A percentile compares a stretch with the other conserved stretches of the same genome.
phyloP scores from a whole-genome alignment of 73 alveolate species.

The Paramecium biaurelia region DNA sequence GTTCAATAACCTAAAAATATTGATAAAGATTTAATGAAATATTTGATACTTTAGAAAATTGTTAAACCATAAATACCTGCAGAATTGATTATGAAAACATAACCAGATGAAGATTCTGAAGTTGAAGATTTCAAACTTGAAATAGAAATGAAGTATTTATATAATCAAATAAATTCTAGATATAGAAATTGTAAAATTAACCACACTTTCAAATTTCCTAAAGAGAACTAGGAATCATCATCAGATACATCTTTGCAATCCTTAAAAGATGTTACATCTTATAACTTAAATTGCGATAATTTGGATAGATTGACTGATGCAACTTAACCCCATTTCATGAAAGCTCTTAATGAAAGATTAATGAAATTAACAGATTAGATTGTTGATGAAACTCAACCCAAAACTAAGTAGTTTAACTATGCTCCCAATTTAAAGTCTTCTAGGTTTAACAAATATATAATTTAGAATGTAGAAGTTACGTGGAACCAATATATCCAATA shows the following conservation, averaged over 20 bases:
- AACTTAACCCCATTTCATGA: conserved; percentile 31
- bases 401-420: not conserved
- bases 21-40: conserved; percentile 45
- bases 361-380: not conserved
- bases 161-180: not conserved
- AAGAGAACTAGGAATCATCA: conserved; percentile 25
- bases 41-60: conserved; percentile 18
- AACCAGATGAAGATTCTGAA: conserved; percentile 57
- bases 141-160: conserved; percentile 1
- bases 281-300: conserved; percentile 23
- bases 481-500: conserved; percentile 1
- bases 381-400: not conserved
- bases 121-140: conserved; percentile 44
- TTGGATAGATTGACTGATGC: conserved; percentile 31
- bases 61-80: conserved; percentile 2
- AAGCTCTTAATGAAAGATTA: conserved; percentile 16
- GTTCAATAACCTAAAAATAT: not conserved
- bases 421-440: conserved; percentile 28
- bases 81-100: conserved; percentile 35
- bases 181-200: not conserved
- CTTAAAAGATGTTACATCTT: not conserved
- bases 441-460: not conserved
- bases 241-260: conserved; percentile 28
- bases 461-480: conserved; percentile 11
- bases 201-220: conserved; percentile 2